phyloP scores from a whole-genome alignment of 1,139 yeast genomes.

The Candida pseudoviswanathii region DNA sequence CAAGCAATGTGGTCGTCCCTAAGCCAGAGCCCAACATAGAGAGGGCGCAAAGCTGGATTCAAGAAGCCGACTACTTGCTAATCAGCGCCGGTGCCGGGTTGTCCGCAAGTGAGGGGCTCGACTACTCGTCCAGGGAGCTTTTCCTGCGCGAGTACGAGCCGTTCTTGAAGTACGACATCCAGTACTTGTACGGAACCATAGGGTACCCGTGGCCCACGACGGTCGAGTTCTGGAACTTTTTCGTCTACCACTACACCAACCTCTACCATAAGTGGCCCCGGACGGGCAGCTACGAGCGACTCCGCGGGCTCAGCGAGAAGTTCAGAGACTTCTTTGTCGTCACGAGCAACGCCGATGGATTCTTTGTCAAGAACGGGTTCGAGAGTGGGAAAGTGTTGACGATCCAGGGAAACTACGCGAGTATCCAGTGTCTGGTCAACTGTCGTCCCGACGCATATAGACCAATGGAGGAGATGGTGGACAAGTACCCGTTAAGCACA shows the following conservation, averaged over 20 bases:
- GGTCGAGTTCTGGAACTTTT: constrained; percentile 15
- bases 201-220: constrained; percentile 12
- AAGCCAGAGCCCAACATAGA: background rate
- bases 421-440: constrained; percentile 11
- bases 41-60: constrained; percentile 2
- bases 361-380: constrained; percentile 14
- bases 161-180: constrained; percentile 11
- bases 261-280: constrained; percentile 10
- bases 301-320: constrained; percentile 1
- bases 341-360: constrained; percentile 15
- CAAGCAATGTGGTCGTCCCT: background rate
- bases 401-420: constrained; percentile 12
- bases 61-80: constrained; percentile 8
- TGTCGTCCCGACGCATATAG: constrained; percentile 9
- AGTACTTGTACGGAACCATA: constrained; percentile 10
- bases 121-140: constrained; percentile 10
- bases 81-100: constrained; percentile 14
- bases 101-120: constrained; percentile 13
- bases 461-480: constrained; percentile 8
- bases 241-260: constrained; percentile 12
- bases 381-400: constrained; percentile 10
- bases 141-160: constrained; percentile 9
- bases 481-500: constrained; percentile 6
- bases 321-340: constrained; percentile 11
- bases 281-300: constrained; percentile 10